Base-by-base conservation (phyloP, 176 grass and related monocot species). In the Phoenix roebelenii region DNA sequence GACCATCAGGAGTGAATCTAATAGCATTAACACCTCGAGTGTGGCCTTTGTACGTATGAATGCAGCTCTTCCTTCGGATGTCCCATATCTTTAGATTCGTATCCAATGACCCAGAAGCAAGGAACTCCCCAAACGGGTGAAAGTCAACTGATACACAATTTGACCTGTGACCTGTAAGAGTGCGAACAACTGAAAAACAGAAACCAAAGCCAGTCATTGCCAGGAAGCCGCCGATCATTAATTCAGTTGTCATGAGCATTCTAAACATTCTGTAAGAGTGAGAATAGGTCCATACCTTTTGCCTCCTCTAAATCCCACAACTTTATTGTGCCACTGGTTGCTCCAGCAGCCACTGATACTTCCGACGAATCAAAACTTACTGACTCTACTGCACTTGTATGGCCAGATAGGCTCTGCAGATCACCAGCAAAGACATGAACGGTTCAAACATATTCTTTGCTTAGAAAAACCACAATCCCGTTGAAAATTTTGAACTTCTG, bases 51-150 rank as follows among this genome's bases (percentile, higher is more conserved):
- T 96, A 96, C 18, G 91, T 96, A 78, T 88, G 86, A 35, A 96
- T 96, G 69, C 91, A 96, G 28, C 81, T 76, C 55, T 96, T 96
- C 71, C 72, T 85, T 80, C 91, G 82, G 71, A 96, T 90, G 79
- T 90, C 91, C 91, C 91, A 96, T 79, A 90, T 90, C 63, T 96
- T 96, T 28, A 96, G 39, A 77, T 96, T 96, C 63, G 91, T 96
- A 77, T 96, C 87, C 71, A 87, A 60, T 49, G 91, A 90, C 50
- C 87, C 91, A 52, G 91, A 96, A 58, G 91, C 91, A 23, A 96
- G 90, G 69, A 96, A 90, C 63, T 96, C 87, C 4, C 87, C 92
- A 64, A 96, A 96, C 35, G 92, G 92, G 81, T 96, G 92, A 63
- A 91, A 96, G 79, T 96, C 92, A 72, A 96, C 81, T 54, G 83